These are phyloP conservation scores for Oryza rufipogon DNA, from an alignment of 176 grass and related monocot species.

Conservation along the genomic window DNA sequence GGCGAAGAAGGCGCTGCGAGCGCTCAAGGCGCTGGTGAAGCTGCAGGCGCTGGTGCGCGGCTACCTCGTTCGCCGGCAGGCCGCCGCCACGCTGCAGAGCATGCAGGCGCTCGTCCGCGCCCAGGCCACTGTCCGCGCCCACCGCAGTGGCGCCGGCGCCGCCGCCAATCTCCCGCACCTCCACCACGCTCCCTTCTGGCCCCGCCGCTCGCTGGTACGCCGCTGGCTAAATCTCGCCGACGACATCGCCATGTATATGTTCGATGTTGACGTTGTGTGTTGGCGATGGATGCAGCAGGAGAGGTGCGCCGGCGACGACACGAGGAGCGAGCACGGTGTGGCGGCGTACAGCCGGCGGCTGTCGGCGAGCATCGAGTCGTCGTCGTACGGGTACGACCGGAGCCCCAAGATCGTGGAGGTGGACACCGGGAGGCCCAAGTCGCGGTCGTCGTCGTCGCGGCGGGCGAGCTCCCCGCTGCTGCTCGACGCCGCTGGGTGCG, in stretches of 20 bases:
- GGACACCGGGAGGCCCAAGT: constrained; percentile 79
- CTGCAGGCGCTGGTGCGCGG: constrained; percentile 86
- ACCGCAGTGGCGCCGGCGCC: constrained; percentile 39
- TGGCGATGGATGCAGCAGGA: constrained; percentile 53
- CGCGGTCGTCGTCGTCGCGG: constrained; percentile 68
- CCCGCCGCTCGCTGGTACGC: constrained; percentile 46
- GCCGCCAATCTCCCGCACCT: constrained; percentile 46
- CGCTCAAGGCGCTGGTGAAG: constrained; percentile 94
- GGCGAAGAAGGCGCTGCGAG: constrained; percentile 91
- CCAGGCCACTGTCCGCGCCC: constrained; percentile 67
- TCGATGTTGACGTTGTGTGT: constrained; percentile 6
- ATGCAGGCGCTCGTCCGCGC: constrained; percentile 91
- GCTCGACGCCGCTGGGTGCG: constrained; percentile 33
- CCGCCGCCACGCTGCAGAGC: constrained; percentile 76
- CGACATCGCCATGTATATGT: not conserved
- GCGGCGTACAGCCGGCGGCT: constrained; percentile 63
- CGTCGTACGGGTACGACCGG: constrained; percentile 68
- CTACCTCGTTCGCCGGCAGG: constrained; percentile 83
- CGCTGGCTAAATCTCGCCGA: not conserved
- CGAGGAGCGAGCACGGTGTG: constrained; percentile 65
- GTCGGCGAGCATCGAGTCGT: constrained; percentile 77
- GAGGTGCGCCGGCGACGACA: constrained; percentile 57
- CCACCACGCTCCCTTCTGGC: constrained; percentile 51
- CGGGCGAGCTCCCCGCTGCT: constrained; percentile 54
- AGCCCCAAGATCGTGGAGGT: constrained; percentile 98